Evolutionary conservation across 2,329 filamentous ascomycete species (phyloP), one percentile per base, ranked within the genome.

Genomic region (Fusarium fracticaudum): DNA sequence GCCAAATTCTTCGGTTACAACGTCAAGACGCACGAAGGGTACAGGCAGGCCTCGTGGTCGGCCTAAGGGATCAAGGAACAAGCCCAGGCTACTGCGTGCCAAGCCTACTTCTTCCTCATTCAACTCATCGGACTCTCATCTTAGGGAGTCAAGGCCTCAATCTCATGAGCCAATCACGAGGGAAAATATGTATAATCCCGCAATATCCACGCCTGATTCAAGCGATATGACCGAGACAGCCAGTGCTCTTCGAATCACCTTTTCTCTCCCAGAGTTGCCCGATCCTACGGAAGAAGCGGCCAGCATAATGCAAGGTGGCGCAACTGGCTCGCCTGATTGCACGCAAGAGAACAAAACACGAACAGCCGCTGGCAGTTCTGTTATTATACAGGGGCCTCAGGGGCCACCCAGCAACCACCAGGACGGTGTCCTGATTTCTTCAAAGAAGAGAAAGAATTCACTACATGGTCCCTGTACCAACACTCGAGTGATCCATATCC

Each of bases 41-140:
- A 72, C 74, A 17, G 69, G 69, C 20, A 81, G 79, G 59, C 83
- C 81, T 61, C 79, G 79, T 67, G 82, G 83, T 14, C 81, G 85
- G 44, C 83, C 87, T 3, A 88, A 85, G 64, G 86, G 86, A 1
- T 85, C 86, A 20, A 86, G 84, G 69, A 86, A 84, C 60, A 84
- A 84, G 37, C 78, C 80, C 22, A 86, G 81, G 64, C 71, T 79
- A 13, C 71, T 59, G 8, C 38, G 60, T 20, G 73, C 65, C 24
- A 10, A 31, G 33, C 57, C 20, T 53, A 13, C n/a, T 37, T 29
- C 57, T 50, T 37, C 55, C 35, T 51, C 57, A n/a, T 60, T 60
- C 17, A 50, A 35, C 43, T n/a, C 45, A 37, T 44, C 7, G 40
- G 60, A 48, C 31, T 37, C n/a, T 22, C 44, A 26, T 22, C 33